A percentile compares a stretch with the other conserved stretches of the same genome.
phyloP scores from a whole-genome alignment of 2,329 filamentous ascomycete genomes.

The Tolypocladium guangdongense region DNA sequence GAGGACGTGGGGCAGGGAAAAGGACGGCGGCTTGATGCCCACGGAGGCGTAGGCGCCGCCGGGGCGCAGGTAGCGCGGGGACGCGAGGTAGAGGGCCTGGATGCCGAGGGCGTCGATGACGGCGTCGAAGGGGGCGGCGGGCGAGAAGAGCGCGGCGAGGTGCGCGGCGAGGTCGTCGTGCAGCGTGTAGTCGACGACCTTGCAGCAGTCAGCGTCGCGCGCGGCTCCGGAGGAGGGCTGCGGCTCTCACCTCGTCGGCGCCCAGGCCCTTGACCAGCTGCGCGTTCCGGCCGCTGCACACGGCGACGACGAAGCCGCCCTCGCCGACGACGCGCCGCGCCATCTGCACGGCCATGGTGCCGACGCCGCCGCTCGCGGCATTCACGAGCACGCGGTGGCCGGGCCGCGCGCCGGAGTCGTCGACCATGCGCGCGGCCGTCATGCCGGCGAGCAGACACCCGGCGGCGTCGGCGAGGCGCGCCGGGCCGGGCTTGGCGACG shows the following conservation, averaged over 20 bases:
- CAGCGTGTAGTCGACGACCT: conserved; percentile 31
- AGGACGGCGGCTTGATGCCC: conserved; percentile 25
- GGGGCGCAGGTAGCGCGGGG: conserved; percentile 25
- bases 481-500: conserved; percentile 18
- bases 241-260: conserved; percentile 38
- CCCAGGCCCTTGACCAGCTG: conserved; percentile 34
- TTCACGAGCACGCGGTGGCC: conserved; percentile 35
- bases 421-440: conserved; percentile 27
- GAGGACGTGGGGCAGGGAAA: conserved; percentile 17
- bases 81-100: conserved; percentile 32
- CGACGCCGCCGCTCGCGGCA: conserved; percentile 40
- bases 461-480: conserved; percentile 21
- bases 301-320: conserved; percentile 30
- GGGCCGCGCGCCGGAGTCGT: conserved; percentile 23
- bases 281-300: conserved; percentile 36
- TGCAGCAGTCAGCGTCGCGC: too few relatives aligned
- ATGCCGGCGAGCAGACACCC: conserved; percentile 27
- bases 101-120: conserved; percentile 40
- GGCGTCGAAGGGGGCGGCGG: conserved; percentile 23
- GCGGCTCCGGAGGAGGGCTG: too few relatives aligned
- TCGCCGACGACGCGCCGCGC: conserved; percentile 23
- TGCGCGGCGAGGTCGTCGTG: conserved; percentile 23
- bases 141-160: conserved; percentile 20
- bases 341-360: conserved; percentile 35
- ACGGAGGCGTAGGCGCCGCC: conserved; percentile 29